Evolutionary conservation across 768 basidiomycete genomes (phyloP).

Genomic region (Plicaturopsis crispa): DNA sequence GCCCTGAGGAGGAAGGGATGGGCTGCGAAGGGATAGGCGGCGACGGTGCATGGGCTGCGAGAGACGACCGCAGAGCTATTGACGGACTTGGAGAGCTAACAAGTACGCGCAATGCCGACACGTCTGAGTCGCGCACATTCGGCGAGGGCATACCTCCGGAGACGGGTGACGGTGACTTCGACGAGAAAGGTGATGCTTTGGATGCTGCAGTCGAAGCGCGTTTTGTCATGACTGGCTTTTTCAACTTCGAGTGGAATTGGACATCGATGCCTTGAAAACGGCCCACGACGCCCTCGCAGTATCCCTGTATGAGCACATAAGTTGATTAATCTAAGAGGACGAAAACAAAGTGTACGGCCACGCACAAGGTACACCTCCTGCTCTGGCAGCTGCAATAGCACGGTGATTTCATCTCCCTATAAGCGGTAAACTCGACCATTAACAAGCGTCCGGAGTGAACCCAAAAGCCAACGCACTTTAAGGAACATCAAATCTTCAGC

Average conservation of each 20-base stretch:
- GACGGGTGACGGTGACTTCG: constrained; percentile 9
- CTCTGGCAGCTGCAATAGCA: constrained; percentile 62
- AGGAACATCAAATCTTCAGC: constrained; percentile 83
- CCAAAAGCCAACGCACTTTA: constrained; percentile 40
- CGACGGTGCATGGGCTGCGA: no score
- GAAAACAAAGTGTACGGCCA: constrained; percentile 8
- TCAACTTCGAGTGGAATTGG: constrained; percentile 64
- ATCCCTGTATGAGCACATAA: constrained; percentile 42
- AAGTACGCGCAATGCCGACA: constrained; percentile 7
- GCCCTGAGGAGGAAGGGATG: constrained; percentile 8
- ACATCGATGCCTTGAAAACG: constrained; percentile 60
- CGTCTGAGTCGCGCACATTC: constrained; percentile 5
- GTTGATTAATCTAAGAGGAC: not conserved
- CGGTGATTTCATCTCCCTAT: constrained; percentile 74
- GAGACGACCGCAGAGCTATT: not conserved
- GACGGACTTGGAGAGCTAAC: constrained; percentile 5
- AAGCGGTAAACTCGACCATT: not conserved
- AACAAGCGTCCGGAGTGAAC: not conserved
- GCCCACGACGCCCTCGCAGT: constrained; percentile 84
- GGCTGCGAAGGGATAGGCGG: constrained; percentile 5
- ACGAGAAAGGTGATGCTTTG: constrained; percentile 14
- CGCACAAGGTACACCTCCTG: constrained; percentile 55
- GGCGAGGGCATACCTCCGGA: constrained; percentile 12
- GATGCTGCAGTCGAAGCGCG: constrained; percentile 34
- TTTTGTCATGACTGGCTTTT: constrained; percentile 75